Evolutionary conservation across 768 basidiomycete genomes (phyloP), one percentile per base, ranked within the genome.

Genomic region (Tephrocybe sp.): DNA sequence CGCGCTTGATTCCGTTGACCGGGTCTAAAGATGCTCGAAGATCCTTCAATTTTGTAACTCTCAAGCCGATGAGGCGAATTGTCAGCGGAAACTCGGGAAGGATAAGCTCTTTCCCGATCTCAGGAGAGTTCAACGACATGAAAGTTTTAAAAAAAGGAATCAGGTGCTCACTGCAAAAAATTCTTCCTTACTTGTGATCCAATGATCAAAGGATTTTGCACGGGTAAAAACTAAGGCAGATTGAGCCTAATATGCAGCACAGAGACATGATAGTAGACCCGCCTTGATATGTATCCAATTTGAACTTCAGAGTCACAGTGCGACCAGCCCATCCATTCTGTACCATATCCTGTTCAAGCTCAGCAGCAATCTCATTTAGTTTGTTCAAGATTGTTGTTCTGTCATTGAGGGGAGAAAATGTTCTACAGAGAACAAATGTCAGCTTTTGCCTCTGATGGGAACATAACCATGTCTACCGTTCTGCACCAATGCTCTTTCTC

Each of bases 221-320:
- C 94, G 84, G 14, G 91, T 92, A 61, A 88, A 87, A 0, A 87
- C 86, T 89, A 26, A 14, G 20, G 42, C 47, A 25, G 25, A 24
- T 17, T 50, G 9, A n/a, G 23, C 36, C 26, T 25, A n/a, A n/a
- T n/a, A n/a, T n/a, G n/a, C n/a, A n/a, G n/a, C n/a, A n/a, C n/a
- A n/a, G n/a, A n/a, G n/a, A n/a, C n/a, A n/a, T n/a, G n/a, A n/a
- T n/a, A n/a, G n/a, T n/a, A n/a, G 41, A 51, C 60, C 1, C 51
- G 84, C 91, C 85, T 75, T 96, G 84, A 66, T 85, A 98, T 1
- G 86, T 93, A 63, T 95, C 87, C 28, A 92, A 78, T 71, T 99
- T 99, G 66, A 86, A 94, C 66, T 96, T 97, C 44, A 98, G 76
- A 0, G 92, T 96, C 26, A 98, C 77, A 0, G 93, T 97, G 57